Evolutionary conservation across 2,329 filamentous ascomycete genomes (phyloP).

Genomic region (Penicillium thymicola): DNA sequence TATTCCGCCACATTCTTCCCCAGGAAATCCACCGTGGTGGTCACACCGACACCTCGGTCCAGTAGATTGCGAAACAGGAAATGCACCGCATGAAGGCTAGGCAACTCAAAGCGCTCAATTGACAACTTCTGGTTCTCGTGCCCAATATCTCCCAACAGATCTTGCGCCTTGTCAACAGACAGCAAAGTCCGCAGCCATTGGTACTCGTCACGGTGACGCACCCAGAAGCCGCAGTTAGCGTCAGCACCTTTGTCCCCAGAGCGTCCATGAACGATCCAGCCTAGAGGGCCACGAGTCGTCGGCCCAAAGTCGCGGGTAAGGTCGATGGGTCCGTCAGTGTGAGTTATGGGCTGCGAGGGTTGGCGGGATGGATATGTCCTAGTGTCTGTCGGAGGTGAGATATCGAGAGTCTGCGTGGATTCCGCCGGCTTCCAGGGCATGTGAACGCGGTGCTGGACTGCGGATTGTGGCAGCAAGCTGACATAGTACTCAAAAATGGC

Average conservation of each 20-base stretch:
- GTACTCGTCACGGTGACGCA: conserved; percentile 42
- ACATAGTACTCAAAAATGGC: conserved; percentile 33
- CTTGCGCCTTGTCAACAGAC: conserved; percentile 15
- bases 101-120: conserved; percentile 49
- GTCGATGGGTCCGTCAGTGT: conserved; percentile 9
- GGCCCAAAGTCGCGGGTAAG: conserved; percentile 24
- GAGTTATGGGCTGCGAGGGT: conserved; percentile 21
- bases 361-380: conserved; percentile 20
- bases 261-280: conserved; percentile 36
- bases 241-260: conserved; percentile 47
- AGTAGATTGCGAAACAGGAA: conserved; percentile 40
- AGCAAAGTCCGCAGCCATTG: conserved; percentile 38
- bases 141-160: conserved; percentile 19
- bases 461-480: conserved; percentile 26
- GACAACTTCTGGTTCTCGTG: conserved; percentile 6
- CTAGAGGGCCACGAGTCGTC: conserved; percentile 28
- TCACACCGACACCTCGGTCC: conserved; percentile 37
- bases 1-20: conserved; percentile 43
- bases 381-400: conserved; percentile 20
- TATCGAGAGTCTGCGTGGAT: conserved; percentile 17
- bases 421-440: conserved; percentile 27
- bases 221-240: conserved; percentile 49
- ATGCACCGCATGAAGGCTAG: conserved; percentile 41
- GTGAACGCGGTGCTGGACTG: conserved; percentile 25
- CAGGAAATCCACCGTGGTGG: conserved; percentile 37